Conservation (phyloP, 345 rosid genomes). For the Rhodomyrtus tomentosa region DNA sequence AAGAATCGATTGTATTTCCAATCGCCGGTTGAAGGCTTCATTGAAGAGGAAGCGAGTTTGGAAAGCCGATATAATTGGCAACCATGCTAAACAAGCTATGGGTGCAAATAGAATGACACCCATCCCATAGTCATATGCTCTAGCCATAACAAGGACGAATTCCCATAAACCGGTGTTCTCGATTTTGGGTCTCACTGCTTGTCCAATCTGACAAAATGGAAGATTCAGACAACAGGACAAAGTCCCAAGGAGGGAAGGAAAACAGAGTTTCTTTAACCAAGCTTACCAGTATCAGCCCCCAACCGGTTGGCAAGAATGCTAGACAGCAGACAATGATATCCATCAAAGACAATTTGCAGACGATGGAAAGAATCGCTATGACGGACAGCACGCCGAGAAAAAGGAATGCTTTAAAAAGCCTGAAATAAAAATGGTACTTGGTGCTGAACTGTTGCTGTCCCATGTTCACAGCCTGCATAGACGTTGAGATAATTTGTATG, state of each 20-base stretch:
- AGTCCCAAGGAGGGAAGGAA: not conserved
- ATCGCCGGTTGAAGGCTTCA: slow-evolving; percentile 67
- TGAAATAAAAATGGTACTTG: slow-evolving; percentile 51
- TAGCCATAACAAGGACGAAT: slow-evolving; percentile 56
- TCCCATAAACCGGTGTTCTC: slow-evolving; percentile 69
- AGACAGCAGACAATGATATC: slow-evolving; percentile 75
- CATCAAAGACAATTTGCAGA: slow-evolving; percentile 60
- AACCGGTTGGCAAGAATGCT: slow-evolving; percentile 90
- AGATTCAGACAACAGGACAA: not conserved
- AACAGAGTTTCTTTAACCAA: not conserved
- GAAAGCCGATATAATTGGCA: slow-evolving; percentile 75
- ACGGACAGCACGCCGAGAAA: slow-evolving; percentile 56
- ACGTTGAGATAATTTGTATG: not conserved
- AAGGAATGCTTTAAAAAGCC: slow-evolving; percentile 80
- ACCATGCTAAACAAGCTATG: slow-evolving; percentile 81
- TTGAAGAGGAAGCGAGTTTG: slow-evolving; percentile 91
- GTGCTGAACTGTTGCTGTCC: slow-evolving; percentile 79
- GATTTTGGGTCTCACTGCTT: slow-evolving; percentile 76
- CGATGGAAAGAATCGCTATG: slow-evolving; percentile 50
- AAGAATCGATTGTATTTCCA: slow-evolving; percentile 91
- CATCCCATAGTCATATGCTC: slow-evolving; percentile 95
- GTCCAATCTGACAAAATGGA: slow-evolving; percentile 52
- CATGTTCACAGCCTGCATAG: slow-evolving; percentile 72
- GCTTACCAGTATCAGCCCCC: slow-evolving; percentile 91
- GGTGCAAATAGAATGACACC: slow-evolving; percentile 77